These are phyloP conservation scores for Picochlorum sp. DNA, from an alignment of 139 green algal genomes.

Conservation along the genomic window DNA sequence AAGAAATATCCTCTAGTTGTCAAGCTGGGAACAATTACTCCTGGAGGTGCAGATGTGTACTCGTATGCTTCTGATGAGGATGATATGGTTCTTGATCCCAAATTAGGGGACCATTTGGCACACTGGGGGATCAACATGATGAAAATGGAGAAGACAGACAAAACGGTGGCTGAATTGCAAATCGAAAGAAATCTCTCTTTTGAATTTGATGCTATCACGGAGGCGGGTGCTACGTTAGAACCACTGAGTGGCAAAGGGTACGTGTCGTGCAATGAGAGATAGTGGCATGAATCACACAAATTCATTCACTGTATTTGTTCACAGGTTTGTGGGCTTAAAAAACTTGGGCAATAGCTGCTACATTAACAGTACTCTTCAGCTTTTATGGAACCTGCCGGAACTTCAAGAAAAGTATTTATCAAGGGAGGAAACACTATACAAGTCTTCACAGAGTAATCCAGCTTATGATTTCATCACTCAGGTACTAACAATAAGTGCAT, in stretches of 20 bases:
- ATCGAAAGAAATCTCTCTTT: constrained; percentile 78
- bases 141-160: constrained; percentile 94
- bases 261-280: constrained; percentile 10
- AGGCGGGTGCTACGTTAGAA: constrained; percentile 62
- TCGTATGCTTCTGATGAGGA: constrained; percentile 86
- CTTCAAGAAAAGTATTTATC: constrained; percentile 54
- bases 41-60: constrained; percentile 83
- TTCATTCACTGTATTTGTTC: background rate
- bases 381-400: constrained; percentile 69
- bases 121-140: constrained; percentile 98
- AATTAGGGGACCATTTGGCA: constrained; percentile 71
- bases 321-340: constrained; percentile 66
- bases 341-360: constrained; percentile 98
- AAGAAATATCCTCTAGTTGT: constrained; percentile 78
- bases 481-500: background rate
- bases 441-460: constrained; percentile 30
- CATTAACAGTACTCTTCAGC: constrained; percentile 85
- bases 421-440: constrained; percentile 42
- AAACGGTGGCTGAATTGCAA: constrained; percentile 91
- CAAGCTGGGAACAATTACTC: constrained; percentile 97
- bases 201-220: constrained; percentile 89
- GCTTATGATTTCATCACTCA: constrained; percentile 55
- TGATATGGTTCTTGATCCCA: constrained; percentile 92
- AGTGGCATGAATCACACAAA: constrained; percentile 1
- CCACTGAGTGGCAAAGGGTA: constrained; percentile 62